Conservation (phyloP, 192 early-diverging fungal species). For the Backusella liffmaniae region DNA sequence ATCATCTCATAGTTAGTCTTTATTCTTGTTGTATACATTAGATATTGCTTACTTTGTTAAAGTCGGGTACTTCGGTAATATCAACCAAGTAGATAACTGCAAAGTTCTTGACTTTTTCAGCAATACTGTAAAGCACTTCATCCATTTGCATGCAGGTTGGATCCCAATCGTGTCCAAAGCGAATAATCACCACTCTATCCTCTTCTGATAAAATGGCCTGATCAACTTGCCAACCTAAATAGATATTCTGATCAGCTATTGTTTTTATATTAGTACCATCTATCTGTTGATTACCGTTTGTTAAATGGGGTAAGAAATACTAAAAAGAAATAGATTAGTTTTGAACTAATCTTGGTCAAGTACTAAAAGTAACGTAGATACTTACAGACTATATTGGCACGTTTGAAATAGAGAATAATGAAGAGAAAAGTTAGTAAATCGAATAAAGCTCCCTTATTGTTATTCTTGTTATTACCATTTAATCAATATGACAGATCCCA, state of each 20-base stretch:
- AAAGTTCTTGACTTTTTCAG: conserved; percentile 98
- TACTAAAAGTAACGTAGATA: background rate
- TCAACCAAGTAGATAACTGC: conserved; percentile 97
- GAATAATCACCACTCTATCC: conserved; percentile 93
- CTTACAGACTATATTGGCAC: background rate
- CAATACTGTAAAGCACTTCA: conserved; percentile 89
- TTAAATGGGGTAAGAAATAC: conserved; percentile 66
- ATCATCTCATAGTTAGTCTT: conserved; percentile 31
- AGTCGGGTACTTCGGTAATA: conserved; percentile 92
- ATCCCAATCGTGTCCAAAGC: conserved; percentile 96
- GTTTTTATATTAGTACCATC: background rate
- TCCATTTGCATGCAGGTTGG: conserved; percentile 97
- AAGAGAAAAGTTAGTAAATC: background rate
- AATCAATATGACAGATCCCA: background rate
- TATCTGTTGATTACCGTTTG: conserved; percentile 42
- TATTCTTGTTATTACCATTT: background rate
- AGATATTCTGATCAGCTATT: background rate
- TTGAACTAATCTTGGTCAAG: background rate
- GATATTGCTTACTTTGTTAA: conserved; percentile 59
- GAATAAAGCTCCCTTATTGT: background rate
- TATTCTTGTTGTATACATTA: background rate
- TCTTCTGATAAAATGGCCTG: conserved; percentile 98
- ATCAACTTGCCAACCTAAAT: conserved; percentile 93
- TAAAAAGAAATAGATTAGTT: conserved; percentile 4
- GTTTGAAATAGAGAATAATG: background rate